Conservation (phyloP, 2,329 filamentous ascomycete genomes). For the Diplodia scrobiculata region DNA sequence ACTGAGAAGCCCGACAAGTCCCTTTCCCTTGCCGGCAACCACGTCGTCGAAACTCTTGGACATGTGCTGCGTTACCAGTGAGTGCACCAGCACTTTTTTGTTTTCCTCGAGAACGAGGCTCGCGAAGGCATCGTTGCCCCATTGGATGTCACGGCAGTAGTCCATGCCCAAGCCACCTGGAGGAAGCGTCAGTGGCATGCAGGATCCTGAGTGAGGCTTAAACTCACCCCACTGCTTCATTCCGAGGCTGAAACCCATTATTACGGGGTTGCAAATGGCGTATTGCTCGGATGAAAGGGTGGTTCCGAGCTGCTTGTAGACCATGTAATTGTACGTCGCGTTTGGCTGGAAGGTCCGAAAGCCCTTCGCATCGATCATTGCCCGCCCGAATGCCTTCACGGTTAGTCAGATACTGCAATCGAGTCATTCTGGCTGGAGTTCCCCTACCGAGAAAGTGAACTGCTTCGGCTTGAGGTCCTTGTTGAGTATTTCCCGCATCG, state of each 20-base stretch:
- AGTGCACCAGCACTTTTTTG: constrained; percentile 54
- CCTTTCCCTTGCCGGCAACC: constrained; percentile 56
- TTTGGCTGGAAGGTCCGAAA: constrained; percentile 11
- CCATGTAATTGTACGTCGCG: background rate
- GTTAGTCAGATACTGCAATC: background rate
- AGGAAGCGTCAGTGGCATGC: background rate
- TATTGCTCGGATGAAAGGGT: background rate
- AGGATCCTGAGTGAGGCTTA: background rate
- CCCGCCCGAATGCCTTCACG: constrained; percentile 1
- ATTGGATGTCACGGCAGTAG: constrained; percentile 43
- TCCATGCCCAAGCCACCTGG: constrained; percentile 14
- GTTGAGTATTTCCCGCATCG: constrained; percentile 10
- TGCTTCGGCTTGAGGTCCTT: constrained; percentile 1
- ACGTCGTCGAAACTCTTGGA: constrained; percentile 50
- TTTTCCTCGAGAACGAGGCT: constrained; percentile 50
- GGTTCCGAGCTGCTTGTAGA: constrained; percentile 11
- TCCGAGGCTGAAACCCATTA: constrained; percentile 21
- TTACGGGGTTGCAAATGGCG: constrained; percentile 8
- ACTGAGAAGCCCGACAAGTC: constrained; percentile 53
- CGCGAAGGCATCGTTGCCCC: constrained; percentile 51
- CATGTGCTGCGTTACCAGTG: constrained; percentile 49
- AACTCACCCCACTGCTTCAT: constrained; percentile 21
- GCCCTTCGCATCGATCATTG: constrained; percentile 2
- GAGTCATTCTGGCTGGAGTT: too few relatives aligned
- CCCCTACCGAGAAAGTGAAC: constrained; percentile 4